Evolutionary conservation across 2,329 filamentous ascomycete genomes (phyloP).

Genomic region (Helicocarpus griseus): DNA sequence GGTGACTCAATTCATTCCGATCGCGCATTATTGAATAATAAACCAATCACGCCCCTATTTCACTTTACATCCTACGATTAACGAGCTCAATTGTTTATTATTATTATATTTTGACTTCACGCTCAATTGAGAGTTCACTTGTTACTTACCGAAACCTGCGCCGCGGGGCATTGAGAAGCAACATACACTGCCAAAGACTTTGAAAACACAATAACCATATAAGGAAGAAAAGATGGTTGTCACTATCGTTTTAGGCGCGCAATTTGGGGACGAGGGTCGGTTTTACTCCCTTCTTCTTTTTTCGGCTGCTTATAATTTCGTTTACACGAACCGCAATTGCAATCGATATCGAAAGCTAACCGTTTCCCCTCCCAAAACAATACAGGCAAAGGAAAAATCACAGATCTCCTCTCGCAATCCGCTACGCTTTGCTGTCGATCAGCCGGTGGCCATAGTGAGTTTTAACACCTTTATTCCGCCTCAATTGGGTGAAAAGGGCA

Average conservation of each 20-base stretch:
- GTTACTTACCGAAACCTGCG: neutral
- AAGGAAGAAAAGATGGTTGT: constrained; percentile 23
- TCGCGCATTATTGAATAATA: neutral
- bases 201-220: neutral
- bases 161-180: neutral
- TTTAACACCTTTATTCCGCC: neutral
- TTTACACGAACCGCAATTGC: neutral
- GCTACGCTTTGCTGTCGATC: constrained; percentile 37
- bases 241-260: constrained; percentile 37
- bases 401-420: constrained; percentile 37
- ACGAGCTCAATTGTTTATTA: neutral
- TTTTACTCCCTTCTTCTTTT: neutral
- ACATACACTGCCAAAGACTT: too few species aligned
- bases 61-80: neutral
- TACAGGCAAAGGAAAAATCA: constrained; percentile 39
- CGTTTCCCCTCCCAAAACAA: constrained; percentile 4
- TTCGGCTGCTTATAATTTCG: neutral
- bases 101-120: neutral
- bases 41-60: neutral
- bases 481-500: neutral
- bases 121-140: neutral
- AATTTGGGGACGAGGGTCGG: constrained; percentile 41
- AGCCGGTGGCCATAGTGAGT: constrained; percentile 38
- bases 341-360: constrained; percentile 1
- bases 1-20: neutral